Evolutionary conservation across 441 rosid genomes (phyloP).

Genomic region (Melastoma candidum): DNA sequence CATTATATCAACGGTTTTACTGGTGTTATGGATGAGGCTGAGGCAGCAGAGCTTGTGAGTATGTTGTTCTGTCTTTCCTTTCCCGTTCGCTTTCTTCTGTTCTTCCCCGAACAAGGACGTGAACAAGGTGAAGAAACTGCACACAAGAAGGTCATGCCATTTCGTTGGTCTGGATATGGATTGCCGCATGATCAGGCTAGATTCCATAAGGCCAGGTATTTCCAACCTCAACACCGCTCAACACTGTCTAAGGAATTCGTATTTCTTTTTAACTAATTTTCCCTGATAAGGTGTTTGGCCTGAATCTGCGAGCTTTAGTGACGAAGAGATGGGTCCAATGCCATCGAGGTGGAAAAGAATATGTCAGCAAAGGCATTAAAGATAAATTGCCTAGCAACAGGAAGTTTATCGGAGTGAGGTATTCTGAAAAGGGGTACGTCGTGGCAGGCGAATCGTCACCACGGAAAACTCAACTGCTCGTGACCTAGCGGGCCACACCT

Average conservation of each 20-base stretch:
- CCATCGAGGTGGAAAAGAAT: slow-evolving; percentile 45
- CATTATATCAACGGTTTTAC: no score
- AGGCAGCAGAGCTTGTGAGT: slow-evolving; percentile 18
- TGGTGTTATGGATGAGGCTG: no score
- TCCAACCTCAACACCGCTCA: slow-evolving; percentile 30
- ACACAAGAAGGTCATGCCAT: slow-evolving; percentile 44
- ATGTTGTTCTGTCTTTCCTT: slow-evolving; percentile 3
- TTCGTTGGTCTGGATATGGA: slow-evolving; percentile 33
- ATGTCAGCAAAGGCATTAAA: slow-evolving; percentile 25
- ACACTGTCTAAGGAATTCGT: not conserved
- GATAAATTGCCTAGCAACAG: slow-evolving; percentile 34
- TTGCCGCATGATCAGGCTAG: slow-evolving; percentile 15
- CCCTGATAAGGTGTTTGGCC: slow-evolving; percentile 44
- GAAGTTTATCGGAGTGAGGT: slow-evolving; percentile 57
- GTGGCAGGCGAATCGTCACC: slow-evolving; percentile 20
- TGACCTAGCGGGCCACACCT: slow-evolving; percentile 42
- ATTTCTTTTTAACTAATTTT: not conserved
- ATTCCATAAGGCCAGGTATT: slow-evolving; percentile 27
- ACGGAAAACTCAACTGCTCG: slow-evolving; percentile 15
- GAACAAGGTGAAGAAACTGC: slow-evolving; percentile 31
- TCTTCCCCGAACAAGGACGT: not conserved
- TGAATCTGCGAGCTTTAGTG: slow-evolving; percentile 51
- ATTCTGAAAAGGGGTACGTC: slow-evolving; percentile 35
- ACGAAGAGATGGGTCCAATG: slow-evolving; percentile 37
- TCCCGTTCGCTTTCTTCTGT: not conserved